These are phyloP conservation scores for Dittrichia graveolens DNA, from an alignment of 129 eudicot genomes.

Conservation along the genomic window DNA sequence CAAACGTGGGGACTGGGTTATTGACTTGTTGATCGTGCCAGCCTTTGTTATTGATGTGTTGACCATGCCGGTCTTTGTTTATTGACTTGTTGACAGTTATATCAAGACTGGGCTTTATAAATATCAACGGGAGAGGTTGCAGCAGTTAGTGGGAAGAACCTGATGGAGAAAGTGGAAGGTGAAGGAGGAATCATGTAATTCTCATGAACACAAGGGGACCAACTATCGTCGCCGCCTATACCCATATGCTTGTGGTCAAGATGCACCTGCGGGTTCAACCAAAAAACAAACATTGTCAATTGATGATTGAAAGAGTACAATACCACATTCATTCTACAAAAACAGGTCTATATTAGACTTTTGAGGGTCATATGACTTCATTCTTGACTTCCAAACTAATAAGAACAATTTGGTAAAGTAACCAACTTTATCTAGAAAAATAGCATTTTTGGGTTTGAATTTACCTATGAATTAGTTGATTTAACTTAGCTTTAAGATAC, in stretches of 20 bases:
- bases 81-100: conserved; percentile 23
- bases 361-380: not conserved
- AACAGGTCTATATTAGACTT: not conserved
- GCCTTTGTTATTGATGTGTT: conserved; percentile 19
- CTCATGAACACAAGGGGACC: conserved; percentile 90
- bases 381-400: not conserved
- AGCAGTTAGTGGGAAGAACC: conserved; percentile 59
- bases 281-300: conserved; percentile 1
- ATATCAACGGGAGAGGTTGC: conserved; percentile 46
- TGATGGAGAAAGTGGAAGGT: conserved; percentile 69
- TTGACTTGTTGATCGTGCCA: conserved; percentile 24
- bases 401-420: too few relatives aligned
- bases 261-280: conserved; percentile 64
- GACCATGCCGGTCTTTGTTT: conserved; percentile 5
- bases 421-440: too few relatives aligned
- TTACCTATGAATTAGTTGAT: too few relatives aligned
- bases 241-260: conserved; percentile 99
- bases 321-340: not conserved
- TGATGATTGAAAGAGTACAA: not conserved
- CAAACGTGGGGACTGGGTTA: conserved; percentile 2
- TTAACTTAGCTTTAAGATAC: too few relatives aligned
- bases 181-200: conserved; percentile 71
- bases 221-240: conserved; percentile 95
- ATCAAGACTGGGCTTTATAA: conserved; percentile 51
- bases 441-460: too few relatives aligned